Evolutionary conservation across 2,329 filamentous ascomycete species (phyloP).

Genomic region (Parasarocladium wereldwijsianum): DNA sequence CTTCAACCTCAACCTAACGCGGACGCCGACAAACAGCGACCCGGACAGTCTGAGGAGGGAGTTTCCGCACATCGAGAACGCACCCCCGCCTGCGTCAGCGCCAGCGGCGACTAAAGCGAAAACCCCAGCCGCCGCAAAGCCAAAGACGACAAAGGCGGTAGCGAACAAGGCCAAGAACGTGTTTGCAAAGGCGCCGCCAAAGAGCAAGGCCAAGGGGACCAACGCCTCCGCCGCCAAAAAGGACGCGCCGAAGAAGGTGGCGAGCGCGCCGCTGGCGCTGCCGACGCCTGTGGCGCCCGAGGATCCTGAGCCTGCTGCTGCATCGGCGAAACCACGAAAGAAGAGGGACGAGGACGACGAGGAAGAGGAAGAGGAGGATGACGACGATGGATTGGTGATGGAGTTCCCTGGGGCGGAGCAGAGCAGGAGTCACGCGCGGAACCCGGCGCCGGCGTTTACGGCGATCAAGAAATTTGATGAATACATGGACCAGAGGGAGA

Average conservation of each 20-base stretch:
- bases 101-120: not conserved
- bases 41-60: slow-evolving; percentile 47
- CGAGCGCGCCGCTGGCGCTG: slow-evolving; percentile 20
- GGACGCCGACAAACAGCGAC: slow-evolving; percentile 50
- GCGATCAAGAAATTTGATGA: slow-evolving; percentile 36
- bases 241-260: slow-evolving; percentile 19
- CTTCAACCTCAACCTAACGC: slow-evolving; percentile 75
- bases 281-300: slow-evolving; percentile 15
- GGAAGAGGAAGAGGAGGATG: slow-evolving; percentile 40
- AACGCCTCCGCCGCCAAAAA: slow-evolving; percentile 8
- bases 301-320: slow-evolving; percentile 9
- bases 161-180: slow-evolving; percentile 11
- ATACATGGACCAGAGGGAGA: slow-evolving; percentile 31
- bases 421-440: too few species aligned
- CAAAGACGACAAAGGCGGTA: slow-evolving; percentile 10
- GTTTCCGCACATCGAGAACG: slow-evolving; percentile 47
- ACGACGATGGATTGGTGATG: slow-evolving; percentile 39
- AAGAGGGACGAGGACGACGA: slow-evolving; percentile 32
- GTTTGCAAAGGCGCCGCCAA: slow-evolving; percentile 8
- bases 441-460: slow-evolving; percentile 28
- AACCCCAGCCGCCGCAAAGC: slow-evolving; percentile 3
- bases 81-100: slow-evolving; percentile 11
- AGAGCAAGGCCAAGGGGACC: slow-evolving; percentile 8
- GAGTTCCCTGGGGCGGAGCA: slow-evolving; percentile 35
- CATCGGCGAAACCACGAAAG: slow-evolving; percentile 14